These are phyloP conservation scores for Magnaporthiopsis poae DNA, from an alignment of 2,329 filamentous ascomycete species.

Conservation along the genomic window DNA sequence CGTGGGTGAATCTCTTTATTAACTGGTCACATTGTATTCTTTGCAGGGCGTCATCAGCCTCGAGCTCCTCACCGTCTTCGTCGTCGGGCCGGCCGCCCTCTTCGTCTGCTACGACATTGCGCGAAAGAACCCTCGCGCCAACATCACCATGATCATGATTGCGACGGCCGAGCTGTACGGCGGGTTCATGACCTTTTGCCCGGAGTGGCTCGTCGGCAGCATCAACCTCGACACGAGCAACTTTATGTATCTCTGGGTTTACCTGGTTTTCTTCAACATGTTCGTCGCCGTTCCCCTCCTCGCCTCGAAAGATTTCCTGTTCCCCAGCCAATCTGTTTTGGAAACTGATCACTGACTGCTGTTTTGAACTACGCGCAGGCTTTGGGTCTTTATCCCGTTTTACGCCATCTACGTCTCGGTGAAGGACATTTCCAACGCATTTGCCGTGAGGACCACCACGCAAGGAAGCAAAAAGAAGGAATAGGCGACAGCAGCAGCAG, in stretches of 20 bases:
- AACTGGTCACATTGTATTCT: neutral
- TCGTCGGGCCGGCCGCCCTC: slow-evolving; percentile 49
- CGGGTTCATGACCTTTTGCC: slow-evolving; percentile 60
- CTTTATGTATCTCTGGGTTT: slow-evolving; percentile 60
- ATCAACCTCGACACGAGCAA: slow-evolving; percentile 55
- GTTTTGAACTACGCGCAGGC: slow-evolving; percentile 9
- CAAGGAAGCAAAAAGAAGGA: slow-evolving; percentile 14
- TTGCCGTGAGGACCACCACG: slow-evolving; percentile 28
- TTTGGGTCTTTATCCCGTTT: slow-evolving; percentile 56
- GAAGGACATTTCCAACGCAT: slow-evolving; percentile 45
- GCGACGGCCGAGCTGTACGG: slow-evolving; percentile 59
- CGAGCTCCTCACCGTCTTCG: slow-evolving; percentile 55
- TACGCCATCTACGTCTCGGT: slow-evolving; percentile 49
- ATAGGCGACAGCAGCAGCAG: neutral
- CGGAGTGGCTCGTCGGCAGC: slow-evolving; percentile 56
- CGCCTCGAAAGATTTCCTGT: neutral
- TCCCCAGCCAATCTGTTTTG: neutral
- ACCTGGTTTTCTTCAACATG: slow-evolving; percentile 59
- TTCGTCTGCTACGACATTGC: slow-evolving; percentile 53
- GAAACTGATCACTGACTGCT: neutral
- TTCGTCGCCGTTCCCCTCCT: neutral
- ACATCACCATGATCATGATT: slow-evolving; percentile 54
- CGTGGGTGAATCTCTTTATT: neutral
- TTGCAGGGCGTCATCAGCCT: slow-evolving; percentile 48
- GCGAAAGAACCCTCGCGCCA: slow-evolving; percentile 42